Conservation (phyloP, 2,329 filamentous ascomycete genomes). For the Penicillium sp. region DNA sequence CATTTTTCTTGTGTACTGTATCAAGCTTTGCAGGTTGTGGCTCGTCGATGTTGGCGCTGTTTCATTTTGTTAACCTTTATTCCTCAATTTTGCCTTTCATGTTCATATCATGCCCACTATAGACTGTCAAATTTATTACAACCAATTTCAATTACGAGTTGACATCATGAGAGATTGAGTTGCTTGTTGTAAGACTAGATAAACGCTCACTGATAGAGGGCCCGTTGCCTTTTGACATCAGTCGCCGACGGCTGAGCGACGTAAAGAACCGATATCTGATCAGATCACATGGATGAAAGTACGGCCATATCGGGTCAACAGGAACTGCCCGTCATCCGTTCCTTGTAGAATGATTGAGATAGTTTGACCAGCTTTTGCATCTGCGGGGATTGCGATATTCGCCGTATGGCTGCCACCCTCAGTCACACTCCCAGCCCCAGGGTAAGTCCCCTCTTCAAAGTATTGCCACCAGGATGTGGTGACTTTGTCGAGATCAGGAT, state of each 20-base stretch:
- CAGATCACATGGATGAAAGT: constrained; percentile 18
- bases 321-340: constrained; percentile 18
- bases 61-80: not conserved
- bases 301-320: constrained; percentile 20
- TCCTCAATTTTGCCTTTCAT: not conserved
- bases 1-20: not conserved
- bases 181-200: not conserved
- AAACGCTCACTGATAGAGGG: not conserved
- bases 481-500: constrained; percentile 20
- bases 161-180: not conserved
- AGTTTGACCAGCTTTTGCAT: constrained; percentile 20
- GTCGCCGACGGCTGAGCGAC: not conserved
- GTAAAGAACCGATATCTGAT: not conserved
- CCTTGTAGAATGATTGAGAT: constrained; percentile 23
- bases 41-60: not conserved
- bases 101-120: not conserved
- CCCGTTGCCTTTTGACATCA: not conserved
- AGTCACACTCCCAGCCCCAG: constrained; percentile 13
- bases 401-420: not conserved
- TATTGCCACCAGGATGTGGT: constrained; percentile 24
- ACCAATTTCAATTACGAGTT: not conserved
- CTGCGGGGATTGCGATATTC: constrained; percentile 11
- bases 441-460: constrained; percentile 22
- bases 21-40: not conserved
- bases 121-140: not conserved